These are phyloP conservation scores for Solanum phureja DNA, from an alignment of 257 asterid genomes.

Conservation along the genomic window DNA sequence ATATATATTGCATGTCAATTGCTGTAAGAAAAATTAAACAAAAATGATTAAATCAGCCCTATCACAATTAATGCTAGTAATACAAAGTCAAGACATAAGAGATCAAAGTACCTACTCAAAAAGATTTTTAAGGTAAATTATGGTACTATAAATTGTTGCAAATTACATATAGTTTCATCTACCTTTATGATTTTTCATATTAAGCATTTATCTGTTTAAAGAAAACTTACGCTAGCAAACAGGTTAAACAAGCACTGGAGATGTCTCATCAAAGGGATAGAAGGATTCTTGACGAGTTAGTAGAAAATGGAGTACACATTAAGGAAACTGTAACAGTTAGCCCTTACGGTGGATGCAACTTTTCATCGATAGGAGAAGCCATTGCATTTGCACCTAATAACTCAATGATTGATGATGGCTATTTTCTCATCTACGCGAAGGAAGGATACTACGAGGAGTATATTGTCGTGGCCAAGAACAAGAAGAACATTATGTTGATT, in stretches of 20 bases:
- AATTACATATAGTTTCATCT: neutral
- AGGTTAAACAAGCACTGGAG: neutral
- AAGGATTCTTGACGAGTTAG: slow-evolving; percentile 8
- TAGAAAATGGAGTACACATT: slow-evolving; percentile 12
- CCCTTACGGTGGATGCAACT: slow-evolving; percentile 29
- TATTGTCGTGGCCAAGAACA: slow-evolving; percentile 18
- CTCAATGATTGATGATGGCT: slow-evolving; percentile 19
- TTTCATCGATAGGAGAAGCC: slow-evolving; percentile 26
- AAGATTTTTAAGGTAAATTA: neutral
- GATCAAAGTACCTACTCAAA: neutral
- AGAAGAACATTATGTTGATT: slow-evolving; percentile 14
- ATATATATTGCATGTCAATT: neutral
- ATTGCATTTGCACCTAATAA: slow-evolving; percentile 28
- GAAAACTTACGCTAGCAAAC: neutral
- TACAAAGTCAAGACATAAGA: neutral
- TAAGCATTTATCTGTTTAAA: neutral
- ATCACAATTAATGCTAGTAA: neutral
- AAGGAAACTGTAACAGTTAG: slow-evolving; percentile 25
- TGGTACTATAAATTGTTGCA: neutral
- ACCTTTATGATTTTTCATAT: neutral
- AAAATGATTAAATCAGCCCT: neutral
- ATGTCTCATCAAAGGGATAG: neutral
- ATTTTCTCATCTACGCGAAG: slow-evolving; percentile 20
- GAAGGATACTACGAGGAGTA: slow-evolving; percentile 40
- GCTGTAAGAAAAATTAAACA: neutral